phyloP scores from a whole-genome alignment of 495 filamentous ascomycete genomes.

The Neurospora tetraspora region DNA sequence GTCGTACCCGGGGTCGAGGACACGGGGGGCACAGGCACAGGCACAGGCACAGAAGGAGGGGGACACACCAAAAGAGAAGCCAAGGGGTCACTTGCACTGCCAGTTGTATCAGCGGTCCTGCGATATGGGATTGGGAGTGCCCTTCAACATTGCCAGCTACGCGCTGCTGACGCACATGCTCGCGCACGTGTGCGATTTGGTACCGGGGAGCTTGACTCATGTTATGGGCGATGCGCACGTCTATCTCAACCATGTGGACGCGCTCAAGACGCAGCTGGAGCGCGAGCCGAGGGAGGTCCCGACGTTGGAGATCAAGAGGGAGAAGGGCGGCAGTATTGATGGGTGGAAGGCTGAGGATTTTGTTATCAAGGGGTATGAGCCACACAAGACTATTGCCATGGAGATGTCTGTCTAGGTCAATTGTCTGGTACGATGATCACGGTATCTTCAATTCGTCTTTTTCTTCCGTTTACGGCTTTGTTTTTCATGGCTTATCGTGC shows the following conservation, averaged over 20 bases:
- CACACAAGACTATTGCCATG: slow-evolving; percentile 86
- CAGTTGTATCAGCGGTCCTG: slow-evolving; percentile 88
- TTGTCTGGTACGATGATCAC: background rate
- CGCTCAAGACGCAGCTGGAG: slow-evolving; percentile 66
- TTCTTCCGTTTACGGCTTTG: background rate
- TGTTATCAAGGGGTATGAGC: slow-evolving; percentile 76
- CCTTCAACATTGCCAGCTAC: slow-evolving; percentile 95
- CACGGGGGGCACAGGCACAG: slow-evolving; percentile 2
- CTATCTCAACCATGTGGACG: slow-evolving; percentile 87
- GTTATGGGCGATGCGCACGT: slow-evolving; percentile 96
- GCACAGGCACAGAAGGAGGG: slow-evolving; percentile 3
- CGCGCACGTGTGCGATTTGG: slow-evolving; percentile 72
- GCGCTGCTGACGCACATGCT: slow-evolving; percentile 90
- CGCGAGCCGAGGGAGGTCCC: slow-evolving; percentile 79
- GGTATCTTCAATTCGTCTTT: background rate
- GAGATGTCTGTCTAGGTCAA: slow-evolving; percentile 79
- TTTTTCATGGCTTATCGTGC: background rate
- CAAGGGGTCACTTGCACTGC: slow-evolving; percentile 63
- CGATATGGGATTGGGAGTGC: slow-evolving; percentile 95
- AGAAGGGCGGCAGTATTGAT: slow-evolving; percentile 61
- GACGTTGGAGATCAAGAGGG: slow-evolving; percentile 55
- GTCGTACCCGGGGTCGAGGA: slow-evolving; percentile 48
- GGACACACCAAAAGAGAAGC: slow-evolving; percentile 25
- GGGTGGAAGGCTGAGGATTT: slow-evolving; percentile 87
- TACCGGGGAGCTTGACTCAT: slow-evolving; percentile 77